Evolutionary conservation across 371 early-diverging fungal genomes (phyloP), one percentile per base, ranked within the genome.

Genomic region (Mucor indicus): DNA sequence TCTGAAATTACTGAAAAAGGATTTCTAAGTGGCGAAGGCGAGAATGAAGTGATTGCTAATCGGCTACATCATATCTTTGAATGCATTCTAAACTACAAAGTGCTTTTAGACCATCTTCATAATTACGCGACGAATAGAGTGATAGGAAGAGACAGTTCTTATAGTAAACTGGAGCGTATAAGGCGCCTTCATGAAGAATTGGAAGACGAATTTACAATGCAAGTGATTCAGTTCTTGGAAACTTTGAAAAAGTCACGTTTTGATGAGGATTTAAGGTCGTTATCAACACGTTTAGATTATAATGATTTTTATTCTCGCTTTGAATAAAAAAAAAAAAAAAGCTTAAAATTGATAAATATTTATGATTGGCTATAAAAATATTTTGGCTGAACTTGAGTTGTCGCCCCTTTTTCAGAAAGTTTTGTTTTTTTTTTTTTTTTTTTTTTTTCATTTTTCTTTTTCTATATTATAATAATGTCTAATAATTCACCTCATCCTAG

Each of bases 241-340:
- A 66, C 66, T 3, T 66, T 94, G 24, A n/a, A n/a, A n/a, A 66
- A 83, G 36, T 75, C 78, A 11, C 83, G 81, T 48, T 73, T 83
- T 16, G 88, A 88, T 35, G 80, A 82, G 32, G 87, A 89, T 53
- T 60, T 91, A 19, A 78, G 72, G 66, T 86, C 64, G 57, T 82
- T 64, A 62, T 80, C 55, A 64, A 87, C 64, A 13, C 75, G 92
- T 1, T 65, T 92, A 35, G 84, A 94, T 58, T 94, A 87, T 58
- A 94, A 93, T 60, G 83, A 82, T 48, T 78, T 79, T 53, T 87
- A 87, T 54, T 57, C 70, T 20, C 16, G n/a, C 7, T 54, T 48
- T 19, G 3, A 53, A 22, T 22, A 38, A 25, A 17, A n/a, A n/a
- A n/a, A n/a, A n/a, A n/a, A n/a, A n/a, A n/a, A n/a, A n/a, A n/a